Evolutionary conservation across 495 filamentous ascomycete species (phyloP), one percentile per base, ranked within the genome.

Genomic region (Amniculicola lignicola): DNA sequence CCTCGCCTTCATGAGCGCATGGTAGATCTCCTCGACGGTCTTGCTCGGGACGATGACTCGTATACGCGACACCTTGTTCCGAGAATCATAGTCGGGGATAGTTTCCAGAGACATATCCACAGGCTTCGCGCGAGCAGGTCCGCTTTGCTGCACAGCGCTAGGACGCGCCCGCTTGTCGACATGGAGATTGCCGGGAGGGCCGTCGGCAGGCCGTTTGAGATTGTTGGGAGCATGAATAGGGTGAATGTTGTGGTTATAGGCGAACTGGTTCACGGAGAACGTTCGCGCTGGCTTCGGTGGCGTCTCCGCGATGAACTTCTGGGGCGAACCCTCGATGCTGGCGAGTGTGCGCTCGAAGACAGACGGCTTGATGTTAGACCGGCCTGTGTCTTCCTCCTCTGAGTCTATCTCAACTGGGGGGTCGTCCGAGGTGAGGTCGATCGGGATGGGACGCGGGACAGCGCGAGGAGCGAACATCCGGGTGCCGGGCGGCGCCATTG

Each of bases 401-500:
- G 61, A 54, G 36, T 59, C 52, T 12, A 42, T 24, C 9, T 65
- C 41, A 4, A 70, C 66, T 2, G 62, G 54, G 15, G 64, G 57
- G 31, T 66, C 61, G 39, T 65, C 68, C 10, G 7, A 51, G 16
- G 21, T 55, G 29, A 43, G 54, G 40, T 47, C 56, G 19, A 40
- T 58, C 11, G 48, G 37, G 35, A 31, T 45, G 40, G 55, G 67
- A 19, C 59, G 52, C 18, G 54, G 48, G 5, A 59, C 59, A 12
- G 47, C 36, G n/a, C 64, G 55, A 44, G 85, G 88, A 38, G 80
- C 75, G 36, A 78, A 79, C 61, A 85, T 90, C 14, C 73, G 69
- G 4, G 89, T 94, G 11, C 90, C 90, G 36, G 83, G 81, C 15
- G 90, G 90, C 6, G 88, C 88, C 77, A 95, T 86, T n/a, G 47